phyloP scores from a whole-genome alignment of 1,284 basidiomycete species.

The Kwoniella shivajii region DNA sequence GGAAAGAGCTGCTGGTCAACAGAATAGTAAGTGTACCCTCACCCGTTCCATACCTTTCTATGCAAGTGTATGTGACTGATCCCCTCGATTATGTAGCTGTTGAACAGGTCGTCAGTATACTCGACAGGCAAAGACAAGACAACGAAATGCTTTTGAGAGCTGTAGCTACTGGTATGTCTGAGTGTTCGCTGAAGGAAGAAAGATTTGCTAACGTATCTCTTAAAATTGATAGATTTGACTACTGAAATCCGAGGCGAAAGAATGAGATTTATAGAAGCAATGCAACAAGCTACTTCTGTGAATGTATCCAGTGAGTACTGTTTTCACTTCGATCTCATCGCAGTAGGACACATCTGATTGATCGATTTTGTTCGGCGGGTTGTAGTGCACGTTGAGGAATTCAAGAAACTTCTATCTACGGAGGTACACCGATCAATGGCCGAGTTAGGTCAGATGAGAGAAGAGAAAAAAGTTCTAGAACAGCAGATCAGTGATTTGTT shows the following conservation, averaged over 20 bases:
- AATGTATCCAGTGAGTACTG: conserved; percentile 69
- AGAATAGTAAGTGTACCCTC: conserved; percentile 25
- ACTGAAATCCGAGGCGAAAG: conserved; percentile 80
- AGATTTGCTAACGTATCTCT: background rate
- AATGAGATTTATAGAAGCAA: conserved; percentile 81
- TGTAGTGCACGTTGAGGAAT: conserved; percentile 72
- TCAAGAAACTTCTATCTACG: conserved; percentile 49
- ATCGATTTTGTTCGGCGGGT: too few species aligned
- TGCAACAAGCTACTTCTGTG: conserved; percentile 83
- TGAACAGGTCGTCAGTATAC: conserved; percentile 63
- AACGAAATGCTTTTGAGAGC: conserved; percentile 68
- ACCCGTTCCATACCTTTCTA: background rate
- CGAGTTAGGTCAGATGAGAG: conserved; percentile 71
- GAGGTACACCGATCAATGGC: conserved; percentile 65
- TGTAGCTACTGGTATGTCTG: conserved; percentile 63
- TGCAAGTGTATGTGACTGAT: background rate
- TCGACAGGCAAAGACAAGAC: conserved; percentile 68
- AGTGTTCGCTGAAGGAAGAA: background rate
- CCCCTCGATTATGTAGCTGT: conserved; percentile 54
- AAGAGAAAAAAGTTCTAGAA: conserved; percentile 71
- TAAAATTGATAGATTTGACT: conserved; percentile 63
- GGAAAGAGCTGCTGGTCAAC: conserved; percentile 35
- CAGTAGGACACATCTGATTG: background rate
- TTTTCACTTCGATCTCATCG: background rate
- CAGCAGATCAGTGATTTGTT: conserved; percentile 56